Base-by-base conservation (phyloP, 768 basidiomycete genomes). In the Hemileccinum impolitum region DNA sequence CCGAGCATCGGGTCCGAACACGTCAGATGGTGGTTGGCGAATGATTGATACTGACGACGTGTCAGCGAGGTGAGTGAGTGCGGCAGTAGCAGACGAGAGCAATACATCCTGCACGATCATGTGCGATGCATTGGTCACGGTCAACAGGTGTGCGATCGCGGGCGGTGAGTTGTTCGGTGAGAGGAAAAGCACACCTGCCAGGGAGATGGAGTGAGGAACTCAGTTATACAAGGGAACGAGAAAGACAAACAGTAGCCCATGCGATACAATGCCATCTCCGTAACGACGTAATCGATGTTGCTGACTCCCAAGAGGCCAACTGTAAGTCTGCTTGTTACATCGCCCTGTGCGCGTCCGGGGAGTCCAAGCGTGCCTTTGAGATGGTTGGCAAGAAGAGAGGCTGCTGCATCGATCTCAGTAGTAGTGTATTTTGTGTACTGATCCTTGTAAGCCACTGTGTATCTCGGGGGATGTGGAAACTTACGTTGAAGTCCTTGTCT, bases 141-240 rank as follows among this genome's bases (percentile, higher is more conserved):
- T 49, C 52, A 77, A 62, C 19, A 81, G 64, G 51, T 77, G 71
- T 1, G 75, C 75, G 18, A 75, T 69, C 5, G 76, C 78, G 3
- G 69, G 60, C 1, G 73, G 66, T 0, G 76, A 77, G 58, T 78
- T 79, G 52, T 74, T 69, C 6, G 72, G 65, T 4, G 74, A 75
- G 9, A 74, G 60, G 9, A 72, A 66, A 35, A 72, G 70, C 1
- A 67, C 61, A 10, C 53, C 54, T 64, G 26, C 13, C 3, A 23
- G 23, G n/a, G 14, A 25, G 15, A 45, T 2, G 8, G n/a, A 21
- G 13, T 52, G 18, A 49, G 23, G 17, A 17, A 9, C 4, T 2
- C 28, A 30, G 14, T 2, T 6, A 3, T 9, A 8, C 11, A 21
- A 35, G 30, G 1, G 1, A 43, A 8, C 4, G 18, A 35, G 23